A percentile compares a stretch with the other conserved stretches of the same genome.
Evolutionary conservation across 2,329 filamentous ascomycete genomes (phyloP).

Genomic region (Berkeleyomyces rouxiae): DNA sequence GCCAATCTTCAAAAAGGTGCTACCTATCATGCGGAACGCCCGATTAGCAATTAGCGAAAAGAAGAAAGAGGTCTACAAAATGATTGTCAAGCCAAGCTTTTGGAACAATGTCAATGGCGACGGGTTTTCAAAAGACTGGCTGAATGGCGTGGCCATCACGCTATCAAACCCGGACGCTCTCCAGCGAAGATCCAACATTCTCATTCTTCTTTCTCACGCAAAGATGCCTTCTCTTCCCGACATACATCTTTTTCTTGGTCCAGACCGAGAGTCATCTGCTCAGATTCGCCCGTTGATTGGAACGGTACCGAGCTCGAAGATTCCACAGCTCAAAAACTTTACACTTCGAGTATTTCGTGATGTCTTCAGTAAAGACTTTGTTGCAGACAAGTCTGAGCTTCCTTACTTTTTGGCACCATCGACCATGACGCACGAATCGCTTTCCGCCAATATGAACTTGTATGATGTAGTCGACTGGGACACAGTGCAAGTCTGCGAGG

Average conservation of each 20-base stretch:
- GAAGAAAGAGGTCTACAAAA: conserved; percentile 55
- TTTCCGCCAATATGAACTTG: background rate
- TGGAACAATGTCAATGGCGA: conserved; percentile 44
- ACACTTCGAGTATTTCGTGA: conserved; percentile 65
- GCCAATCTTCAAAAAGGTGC: conserved; percentile 51
- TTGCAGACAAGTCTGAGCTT: conserved; percentile 43
- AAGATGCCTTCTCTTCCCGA: conserved; percentile 45
- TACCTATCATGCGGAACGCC: conserved; percentile 78
- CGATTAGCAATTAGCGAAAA: conserved; percentile 65
- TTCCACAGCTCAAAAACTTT: conserved; percentile 45
- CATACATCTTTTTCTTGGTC: conserved; percentile 58
- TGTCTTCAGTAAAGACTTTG: conserved; percentile 77
- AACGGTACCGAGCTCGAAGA: conserved; percentile 27
- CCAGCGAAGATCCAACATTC: conserved; percentile 39
- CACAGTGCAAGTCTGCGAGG: conserved; percentile 28
- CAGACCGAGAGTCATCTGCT: conserved; percentile 42
- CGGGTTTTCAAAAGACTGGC: background rate
- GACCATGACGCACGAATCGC: conserved; percentile 16
- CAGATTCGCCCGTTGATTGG: conserved; percentile 28
- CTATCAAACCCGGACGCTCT: conserved; percentile 41
- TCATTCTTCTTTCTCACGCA: conserved; percentile 55
- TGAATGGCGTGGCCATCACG: conserved; percentile 37
- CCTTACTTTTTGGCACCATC: conserved; percentile 71
- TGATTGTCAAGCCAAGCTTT: conserved; percentile 60
- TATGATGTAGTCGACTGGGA: conserved; percentile 42